Evolutionary conservation across 345 rosid species (phyloP).

Genomic region (Euphorbia tirucalli): DNA sequence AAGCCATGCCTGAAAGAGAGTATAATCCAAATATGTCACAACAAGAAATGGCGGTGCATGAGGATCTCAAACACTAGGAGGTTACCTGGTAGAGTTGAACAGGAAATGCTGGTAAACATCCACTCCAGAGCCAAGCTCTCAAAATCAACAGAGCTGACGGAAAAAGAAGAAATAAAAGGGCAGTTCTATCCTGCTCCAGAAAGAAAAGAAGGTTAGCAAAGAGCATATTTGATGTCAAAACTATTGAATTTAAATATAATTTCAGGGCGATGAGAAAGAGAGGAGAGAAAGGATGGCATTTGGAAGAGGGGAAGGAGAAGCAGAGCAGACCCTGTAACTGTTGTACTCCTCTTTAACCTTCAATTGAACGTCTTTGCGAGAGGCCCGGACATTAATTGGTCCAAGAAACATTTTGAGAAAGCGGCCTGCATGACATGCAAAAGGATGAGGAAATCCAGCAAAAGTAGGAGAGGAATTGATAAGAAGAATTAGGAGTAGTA

Average conservation of each 20-base stretch:
- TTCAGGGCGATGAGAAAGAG: too few relatives aligned
- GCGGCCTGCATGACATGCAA: conserved; percentile 40
- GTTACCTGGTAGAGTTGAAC: conserved; percentile 91
- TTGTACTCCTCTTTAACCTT: conserved; percentile 99
- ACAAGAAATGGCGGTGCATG: not conserved
- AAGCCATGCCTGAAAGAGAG: conserved; percentile 68
- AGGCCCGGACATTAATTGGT: conserved; percentile 89
- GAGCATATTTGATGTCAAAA: too few relatives aligned
- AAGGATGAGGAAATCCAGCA: not conserved
- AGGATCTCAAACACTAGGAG: not conserved
- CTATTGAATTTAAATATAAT: too few relatives aligned
- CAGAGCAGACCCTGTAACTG: conserved; percentile 62
- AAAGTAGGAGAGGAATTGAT: not conserved
- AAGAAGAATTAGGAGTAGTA: not conserved
- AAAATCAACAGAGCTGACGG: conserved; percentile 68
- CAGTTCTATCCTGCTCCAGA: conserved; percentile 85
- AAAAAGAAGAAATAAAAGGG: conserved; percentile 86
- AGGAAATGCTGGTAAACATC: conserved; percentile 93
- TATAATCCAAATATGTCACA: not conserved
- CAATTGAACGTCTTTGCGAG: conserved; percentile 75
- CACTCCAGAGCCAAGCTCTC: conserved; percentile 82
- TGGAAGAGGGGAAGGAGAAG: not conserved
- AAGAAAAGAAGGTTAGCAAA: not conserved
- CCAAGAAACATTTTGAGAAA: conserved; percentile 87
- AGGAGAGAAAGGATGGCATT: too few relatives aligned